phyloP scores from a whole-genome alignment of 108 stramenopile species.

The Nitzschia palea region DNA sequence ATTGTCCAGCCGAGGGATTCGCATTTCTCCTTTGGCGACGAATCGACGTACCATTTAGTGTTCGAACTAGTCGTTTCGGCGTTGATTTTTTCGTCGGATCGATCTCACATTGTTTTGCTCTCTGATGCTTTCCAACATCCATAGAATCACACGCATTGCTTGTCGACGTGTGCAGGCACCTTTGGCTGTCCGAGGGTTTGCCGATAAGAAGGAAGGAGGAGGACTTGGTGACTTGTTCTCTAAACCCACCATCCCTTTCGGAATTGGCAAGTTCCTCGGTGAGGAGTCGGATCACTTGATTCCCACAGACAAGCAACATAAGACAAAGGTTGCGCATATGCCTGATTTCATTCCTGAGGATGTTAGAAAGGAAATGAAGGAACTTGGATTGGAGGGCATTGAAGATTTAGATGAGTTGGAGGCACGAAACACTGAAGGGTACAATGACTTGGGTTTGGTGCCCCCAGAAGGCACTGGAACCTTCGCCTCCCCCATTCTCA shows the following conservation, averaged over 20 bases:
- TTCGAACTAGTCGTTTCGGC: too few relatives aligned
- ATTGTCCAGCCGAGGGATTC: too few relatives aligned
- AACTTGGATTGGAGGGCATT: slow-evolving; percentile 78
- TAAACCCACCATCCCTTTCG: slow-evolving; percentile 65
- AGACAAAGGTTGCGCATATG: slow-evolving; percentile 55
- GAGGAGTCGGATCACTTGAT: slow-evolving; percentile 84
- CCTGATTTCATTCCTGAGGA: slow-evolving; percentile 70
- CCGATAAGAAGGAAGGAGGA: slow-evolving; percentile 24
- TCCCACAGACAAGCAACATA: slow-evolving; percentile 78
- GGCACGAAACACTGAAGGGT: slow-evolving; percentile 82
- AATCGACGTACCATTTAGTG: too few relatives aligned
- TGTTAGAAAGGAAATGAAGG: slow-evolving; percentile 85
- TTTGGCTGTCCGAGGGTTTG: slow-evolving; percentile 20
- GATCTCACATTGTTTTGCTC: too few relatives aligned
- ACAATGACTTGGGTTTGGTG: slow-evolving; percentile 86
- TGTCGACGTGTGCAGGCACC: slow-evolving; percentile 31
- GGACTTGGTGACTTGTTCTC: background rate
- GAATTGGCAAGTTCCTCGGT: slow-evolving; percentile 79
- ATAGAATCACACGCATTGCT: slow-evolving; percentile 33
- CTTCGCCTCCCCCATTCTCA: slow-evolving; percentile 83
- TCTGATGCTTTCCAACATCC: background rate
- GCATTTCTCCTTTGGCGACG: too few relatives aligned
- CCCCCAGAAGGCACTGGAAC: slow-evolving; percentile 87
- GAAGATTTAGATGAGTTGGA: slow-evolving; percentile 88
- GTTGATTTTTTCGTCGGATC: too few relatives aligned